Percentiles rank a stretch among this genome's conserved stretches.
phyloP scores from a whole-genome alignment of 495 filamentous ascomycete genomes.

The Letharia lupina region DNA sequence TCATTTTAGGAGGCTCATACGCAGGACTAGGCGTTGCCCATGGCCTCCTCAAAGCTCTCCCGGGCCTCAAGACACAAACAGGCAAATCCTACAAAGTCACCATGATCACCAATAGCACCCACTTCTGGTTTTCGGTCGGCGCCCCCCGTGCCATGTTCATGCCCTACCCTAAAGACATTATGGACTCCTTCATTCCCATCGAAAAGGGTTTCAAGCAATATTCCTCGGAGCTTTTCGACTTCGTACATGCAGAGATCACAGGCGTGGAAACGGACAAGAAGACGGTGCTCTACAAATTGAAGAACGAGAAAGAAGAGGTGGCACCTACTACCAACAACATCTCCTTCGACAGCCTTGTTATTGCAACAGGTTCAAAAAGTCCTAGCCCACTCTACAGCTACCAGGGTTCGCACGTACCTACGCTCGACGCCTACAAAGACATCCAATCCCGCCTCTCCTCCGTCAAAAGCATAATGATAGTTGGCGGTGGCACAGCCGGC shows the following conservation, averaged over 20 bases:
- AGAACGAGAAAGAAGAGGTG: slow-evolving; percentile 19
- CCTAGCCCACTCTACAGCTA: slow-evolving; percentile 28
- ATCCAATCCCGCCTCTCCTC: slow-evolving; percentile 23
- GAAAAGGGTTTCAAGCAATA: slow-evolving; percentile 31
- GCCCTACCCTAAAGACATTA: slow-evolving; percentile 34
- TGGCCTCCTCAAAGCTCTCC: slow-evolving; percentile 38
- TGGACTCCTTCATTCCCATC: slow-evolving; percentile 42
- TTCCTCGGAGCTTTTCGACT: slow-evolving; percentile 27
- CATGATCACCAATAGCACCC: slow-evolving; percentile 38
- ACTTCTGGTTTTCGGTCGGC: slow-evolving; percentile 52
- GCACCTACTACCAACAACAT: slow-evolving; percentile 17
- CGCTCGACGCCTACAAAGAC: slow-evolving; percentile 24
- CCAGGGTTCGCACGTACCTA: slow-evolving; percentile 24
- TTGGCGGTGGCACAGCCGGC: slow-evolving; percentile 27
- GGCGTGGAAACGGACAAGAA: slow-evolving; percentile 22
- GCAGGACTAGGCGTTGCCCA: slow-evolving; percentile 46
- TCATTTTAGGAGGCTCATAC: slow-evolving; percentile 48
- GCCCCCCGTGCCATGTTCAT: slow-evolving; percentile 45
- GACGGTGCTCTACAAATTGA: slow-evolving; percentile 24
- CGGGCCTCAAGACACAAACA: slow-evolving; percentile 24
- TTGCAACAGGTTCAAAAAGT: slow-evolving; percentile 31
- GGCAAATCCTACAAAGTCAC: slow-evolving; percentile 30
- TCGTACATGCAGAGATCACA: slow-evolving; percentile 32
- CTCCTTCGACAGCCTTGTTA: slow-evolving; percentile 32
- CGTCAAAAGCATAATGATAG: slow-evolving; percentile 24